A percentile compares a stretch with the other conserved stretches of the same genome.
Conservation (phyloP, 2,329 filamentous ascomycete genomes). For the Tothia fuscella region DNA sequence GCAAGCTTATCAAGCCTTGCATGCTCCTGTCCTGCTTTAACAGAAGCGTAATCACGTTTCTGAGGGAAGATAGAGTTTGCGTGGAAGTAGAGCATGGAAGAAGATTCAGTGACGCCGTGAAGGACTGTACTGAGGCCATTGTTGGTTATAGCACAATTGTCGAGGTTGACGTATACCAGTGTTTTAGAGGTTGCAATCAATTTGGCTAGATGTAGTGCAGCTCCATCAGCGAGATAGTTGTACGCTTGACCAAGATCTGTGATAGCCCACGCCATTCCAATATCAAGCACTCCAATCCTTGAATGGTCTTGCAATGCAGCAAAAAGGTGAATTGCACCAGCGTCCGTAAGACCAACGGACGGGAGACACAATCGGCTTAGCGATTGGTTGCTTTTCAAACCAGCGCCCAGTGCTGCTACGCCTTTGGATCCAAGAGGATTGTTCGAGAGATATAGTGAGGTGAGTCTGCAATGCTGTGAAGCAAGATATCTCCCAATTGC, state of each 20-base stretch:
- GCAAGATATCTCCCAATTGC: slow-evolving; percentile 20
- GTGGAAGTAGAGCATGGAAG: slow-evolving; percentile 27
- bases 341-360: slow-evolving; percentile 33
- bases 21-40: slow-evolving; percentile 17
- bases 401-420: slow-evolving; percentile 16
- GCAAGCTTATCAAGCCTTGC: slow-evolving; percentile 13
- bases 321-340: slow-evolving; percentile 28
- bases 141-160: slow-evolving; percentile 21
- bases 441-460: slow-evolving; percentile 22
- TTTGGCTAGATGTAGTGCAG: slow-evolving; percentile 22
- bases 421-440: slow-evolving; percentile 22
- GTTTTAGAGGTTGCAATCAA: slow-evolving; percentile 23
- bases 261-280: slow-evolving; percentile 38
- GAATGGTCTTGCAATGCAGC: slow-evolving; percentile 23
- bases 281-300: slow-evolving; percentile 23
- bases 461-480: slow-evolving; percentile 17
- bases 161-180: slow-evolving; percentile 33
- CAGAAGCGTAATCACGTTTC: slow-evolving; percentile 11
- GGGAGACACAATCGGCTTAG: slow-evolving; percentile 26
- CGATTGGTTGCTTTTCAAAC: slow-evolving; percentile 16
- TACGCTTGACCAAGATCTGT: slow-evolving; percentile 26
- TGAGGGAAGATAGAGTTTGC: slow-evolving; percentile 27
- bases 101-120: slow-evolving; percentile 19
- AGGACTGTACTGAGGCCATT: slow-evolving; percentile 19
- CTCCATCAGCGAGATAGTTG: slow-evolving; percentile 35